These are phyloP conservation scores for Fusarium nurragi DNA, from an alignment of 2,329 filamentous ascomycete species.

Conservation along the genomic window DNA sequence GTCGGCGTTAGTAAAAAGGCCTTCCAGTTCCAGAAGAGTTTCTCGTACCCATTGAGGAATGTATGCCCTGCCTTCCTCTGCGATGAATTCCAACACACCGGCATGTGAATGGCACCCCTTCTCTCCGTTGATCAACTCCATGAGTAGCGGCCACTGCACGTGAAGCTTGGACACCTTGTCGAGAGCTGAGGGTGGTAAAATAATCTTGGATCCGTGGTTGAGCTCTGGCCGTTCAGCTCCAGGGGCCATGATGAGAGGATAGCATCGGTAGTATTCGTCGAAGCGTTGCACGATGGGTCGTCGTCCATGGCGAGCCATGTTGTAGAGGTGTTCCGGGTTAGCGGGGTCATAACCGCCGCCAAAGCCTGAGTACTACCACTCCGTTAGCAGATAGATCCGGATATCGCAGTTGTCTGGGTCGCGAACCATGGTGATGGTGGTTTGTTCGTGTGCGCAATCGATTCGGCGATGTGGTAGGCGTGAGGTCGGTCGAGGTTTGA, in stretches of 20 bases:
- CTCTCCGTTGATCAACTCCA: slow-evolving; percentile 92
- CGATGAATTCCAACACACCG: slow-evolving; percentile 96
- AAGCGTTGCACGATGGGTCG: slow-evolving; percentile 76
- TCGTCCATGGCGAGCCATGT: slow-evolving; percentile 58
- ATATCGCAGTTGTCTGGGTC: background rate
- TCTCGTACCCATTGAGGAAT: slow-evolving; percentile 86
- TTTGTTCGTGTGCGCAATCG: slow-evolving; percentile 2
- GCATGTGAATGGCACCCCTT: slow-evolving; percentile 85
- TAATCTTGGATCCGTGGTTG: slow-evolving; percentile 97
- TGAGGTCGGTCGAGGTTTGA: background rate
- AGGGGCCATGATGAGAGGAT: slow-evolving; percentile 92
- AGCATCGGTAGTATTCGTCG: slow-evolving; percentile 98
- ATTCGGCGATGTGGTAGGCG: slow-evolving; percentile 13
- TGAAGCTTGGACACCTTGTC: slow-evolving; percentile 96
- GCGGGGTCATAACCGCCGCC: slow-evolving; percentile 57
- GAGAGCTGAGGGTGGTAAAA: slow-evolving; percentile 93
- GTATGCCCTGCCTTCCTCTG: slow-evolving; percentile 96
- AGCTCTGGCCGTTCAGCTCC: slow-evolving; percentile 87
- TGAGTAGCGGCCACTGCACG: slow-evolving; percentile 96
- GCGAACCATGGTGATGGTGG: slow-evolving; percentile 37
- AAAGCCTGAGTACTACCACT: slow-evolving; percentile 50
- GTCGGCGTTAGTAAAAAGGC: slow-evolving; percentile 33
- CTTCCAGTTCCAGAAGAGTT: background rate
- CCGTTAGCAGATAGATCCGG: background rate
- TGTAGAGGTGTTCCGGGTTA: slow-evolving; percentile 60